Percentiles rank a stretch among this genome's conserved stretches.
Evolutionary conservation across 1,139 yeast species (phyloP).

Genomic region (Geotrichum bryndzae): DNA sequence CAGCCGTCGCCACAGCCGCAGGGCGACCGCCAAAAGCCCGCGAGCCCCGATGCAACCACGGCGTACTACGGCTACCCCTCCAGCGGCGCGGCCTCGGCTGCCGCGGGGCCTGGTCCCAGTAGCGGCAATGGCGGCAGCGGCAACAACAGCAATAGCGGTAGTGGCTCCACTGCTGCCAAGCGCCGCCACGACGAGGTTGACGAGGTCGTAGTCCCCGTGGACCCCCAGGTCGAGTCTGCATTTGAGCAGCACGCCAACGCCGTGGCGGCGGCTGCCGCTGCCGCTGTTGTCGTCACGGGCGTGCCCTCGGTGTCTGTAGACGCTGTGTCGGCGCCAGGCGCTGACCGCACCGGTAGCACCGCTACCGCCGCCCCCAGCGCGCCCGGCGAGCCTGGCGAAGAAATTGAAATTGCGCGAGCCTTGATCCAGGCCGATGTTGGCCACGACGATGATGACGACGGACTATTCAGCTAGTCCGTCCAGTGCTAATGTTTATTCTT

Average conservation of each 20-base stretch:
- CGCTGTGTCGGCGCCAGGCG: background rate
- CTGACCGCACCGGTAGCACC: no score
- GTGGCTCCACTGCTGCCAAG: background rate
- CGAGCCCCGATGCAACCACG: background rate
- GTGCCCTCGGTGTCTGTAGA: background rate
- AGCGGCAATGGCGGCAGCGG: slow-evolving; percentile 6
- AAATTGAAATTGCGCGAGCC: slow-evolving; percentile 61
- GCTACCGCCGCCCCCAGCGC: background rate
- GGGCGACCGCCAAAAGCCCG: background rate
- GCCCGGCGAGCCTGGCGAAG: slow-evolving; percentile 38
- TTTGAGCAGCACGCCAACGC: slow-evolving; percentile 34
- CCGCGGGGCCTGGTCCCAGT: background rate
- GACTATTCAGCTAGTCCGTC: background rate
- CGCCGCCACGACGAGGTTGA: slow-evolving; percentile 16
- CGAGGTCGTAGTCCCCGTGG: slow-evolving; percentile 44
- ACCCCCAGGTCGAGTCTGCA: slow-evolving; percentile 54
- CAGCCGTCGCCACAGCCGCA: slow-evolving; percentile 2
- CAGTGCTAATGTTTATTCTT: background rate
- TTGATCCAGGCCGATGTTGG: slow-evolving; percentile 52
- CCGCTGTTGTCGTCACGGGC: background rate
- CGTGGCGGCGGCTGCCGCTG: background rate
- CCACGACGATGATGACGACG: slow-evolving; percentile 19
- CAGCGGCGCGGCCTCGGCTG: background rate
- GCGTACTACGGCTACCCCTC: background rate
- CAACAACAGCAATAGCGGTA: no score